phyloP scores from a whole-genome alignment of 2,329 filamentous ascomycete species.

The Alternaria alternata region DNA sequence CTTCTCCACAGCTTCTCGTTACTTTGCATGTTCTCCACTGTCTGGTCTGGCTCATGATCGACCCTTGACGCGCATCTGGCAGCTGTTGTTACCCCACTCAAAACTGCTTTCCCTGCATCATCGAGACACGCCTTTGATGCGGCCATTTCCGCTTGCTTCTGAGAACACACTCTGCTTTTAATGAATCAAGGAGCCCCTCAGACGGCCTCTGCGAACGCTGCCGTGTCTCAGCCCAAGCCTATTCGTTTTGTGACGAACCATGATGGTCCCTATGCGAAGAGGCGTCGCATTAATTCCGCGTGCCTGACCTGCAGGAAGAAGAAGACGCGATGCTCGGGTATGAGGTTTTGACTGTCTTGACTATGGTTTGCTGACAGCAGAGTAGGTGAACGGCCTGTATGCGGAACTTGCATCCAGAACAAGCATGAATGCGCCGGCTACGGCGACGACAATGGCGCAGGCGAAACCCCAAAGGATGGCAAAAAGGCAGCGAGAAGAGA shows the following conservation, averaged over 20 bases:
- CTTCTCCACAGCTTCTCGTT: conserved; percentile 22
- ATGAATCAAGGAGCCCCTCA: conserved; percentile 46
- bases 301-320: conserved; percentile 59
- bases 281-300: conserved; percentile 52
- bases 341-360: neutral
- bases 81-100: conserved; percentile 22
- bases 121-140: conserved; percentile 15
- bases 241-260: conserved; percentile 55
- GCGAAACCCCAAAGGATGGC: conserved; percentile 29
- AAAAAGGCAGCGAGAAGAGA: conserved; percentile 35
- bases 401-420: conserved; percentile 58
- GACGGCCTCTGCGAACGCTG: conserved; percentile 38
- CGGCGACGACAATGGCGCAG: conserved; percentile 44
- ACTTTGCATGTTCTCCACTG: conserved; percentile 22
- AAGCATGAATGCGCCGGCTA: conserved; percentile 59
- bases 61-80: conserved; percentile 15
- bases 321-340: conserved; percentile 60
- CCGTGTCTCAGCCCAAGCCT: conserved; percentile 46
- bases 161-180: conserved; percentile 29
- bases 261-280: conserved; percentile 53
- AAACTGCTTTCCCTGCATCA: conserved; percentile 12
- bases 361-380: conserved; percentile 14
- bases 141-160: conserved; percentile 15
- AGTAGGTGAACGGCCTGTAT: conserved; percentile 51
- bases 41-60: conserved; percentile 18